Base-by-base conservation (phyloP, 164 flowering plant genomes). In the Aristolochia contorta region DNA sequence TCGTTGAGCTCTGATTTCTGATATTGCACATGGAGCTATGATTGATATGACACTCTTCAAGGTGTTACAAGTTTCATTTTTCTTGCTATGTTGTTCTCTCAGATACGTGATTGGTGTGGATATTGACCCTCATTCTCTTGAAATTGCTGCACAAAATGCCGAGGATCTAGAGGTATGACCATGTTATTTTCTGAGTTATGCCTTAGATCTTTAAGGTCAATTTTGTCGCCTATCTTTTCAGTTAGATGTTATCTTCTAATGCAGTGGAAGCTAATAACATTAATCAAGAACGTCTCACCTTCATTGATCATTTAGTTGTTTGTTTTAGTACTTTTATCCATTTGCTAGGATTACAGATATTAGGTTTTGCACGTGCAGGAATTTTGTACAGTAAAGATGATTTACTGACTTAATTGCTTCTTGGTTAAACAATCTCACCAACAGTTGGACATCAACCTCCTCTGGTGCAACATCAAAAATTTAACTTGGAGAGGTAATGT, bases 91-190 rank as follows among this genome's bases (percentile, higher is more conserved):
- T 51, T 37, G 8, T 47, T 57, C 59, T 41, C 22, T 59, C 82
- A 88, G 97, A 52, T 79, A 82, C 69, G 96, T 88, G 56, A 64
- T 85, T 60, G 97, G 96, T 46, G 52, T 88, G 52, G 99, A 94
- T 68, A 63, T 91, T 59, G 99, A 93, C 78, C 32, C 83, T 4
- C 65, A 90, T 23, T 81, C 95, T 50, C 85, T 93, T 68, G 93
- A 85, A 68, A 76, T 81, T 67, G 91, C 96, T 37, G 74, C 75
- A 1, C 46, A 25, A 27, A 90, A 93, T 80, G 97, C 96, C 9
- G 95, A 80, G 57, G 94, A 88, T 43, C 83, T 93, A 62, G 97
- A 91, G 91, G 97, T 93, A 70, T 16, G 20, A 33, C 51, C 47
- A 47, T 18, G 27, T 24, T 18, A 14, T 30, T 43, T 16, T 16